Conservation (phyloP, 768 basidiomycete species). For the Suillus alpinus region DNA sequence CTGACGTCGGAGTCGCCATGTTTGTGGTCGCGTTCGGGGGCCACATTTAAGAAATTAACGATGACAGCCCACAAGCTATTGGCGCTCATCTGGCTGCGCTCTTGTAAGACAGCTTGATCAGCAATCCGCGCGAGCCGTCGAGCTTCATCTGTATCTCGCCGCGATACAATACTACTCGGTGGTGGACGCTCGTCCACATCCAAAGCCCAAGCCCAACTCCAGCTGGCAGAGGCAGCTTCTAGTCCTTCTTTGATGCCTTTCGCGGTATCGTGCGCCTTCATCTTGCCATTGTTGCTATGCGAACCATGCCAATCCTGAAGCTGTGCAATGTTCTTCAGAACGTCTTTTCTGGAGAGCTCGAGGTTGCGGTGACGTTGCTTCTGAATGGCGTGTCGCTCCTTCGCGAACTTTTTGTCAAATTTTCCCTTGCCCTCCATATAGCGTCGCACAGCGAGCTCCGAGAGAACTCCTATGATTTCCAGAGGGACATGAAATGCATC, state of each 20-base stretch:
- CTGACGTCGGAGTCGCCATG: constrained; percentile 15
- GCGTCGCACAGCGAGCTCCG: constrained; percentile 73
- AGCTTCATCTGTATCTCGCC: constrained; percentile 84
- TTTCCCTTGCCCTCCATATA: constrained; percentile 61
- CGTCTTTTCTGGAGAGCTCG: constrained; percentile 62
- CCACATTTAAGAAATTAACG: constrained; percentile 58
- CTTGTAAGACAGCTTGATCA: constrained; percentile 60
- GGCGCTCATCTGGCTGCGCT: constrained; percentile 54
- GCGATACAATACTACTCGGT: constrained; percentile 86
- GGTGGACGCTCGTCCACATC: constrained; percentile 82
- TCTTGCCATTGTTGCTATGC: constrained; percentile 17
- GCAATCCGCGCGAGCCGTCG: constrained; percentile 69
- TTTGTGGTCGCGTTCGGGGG: constrained; percentile 43
- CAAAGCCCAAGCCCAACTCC: constrained; percentile 85
- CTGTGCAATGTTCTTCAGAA: constrained; percentile 48
- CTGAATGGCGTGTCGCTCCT: constrained; percentile 55
- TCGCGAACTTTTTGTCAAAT: constrained; percentile 68
- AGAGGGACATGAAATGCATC: constrained; percentile 61
- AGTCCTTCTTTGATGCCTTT: constrained; percentile 26
- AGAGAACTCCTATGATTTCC: constrained; percentile 69
- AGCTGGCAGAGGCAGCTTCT: constrained; percentile 50
- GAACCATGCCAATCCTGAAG: constrained; percentile 29
- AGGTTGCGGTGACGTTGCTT: constrained; percentile 65
- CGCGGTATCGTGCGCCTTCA: constrained; percentile 18
- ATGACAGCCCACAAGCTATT: constrained; percentile 74